These are phyloP conservation scores for Entomortierella beljakovae DNA, from an alignment of 192 early-diverging fungal species.

Conservation along the genomic window DNA sequence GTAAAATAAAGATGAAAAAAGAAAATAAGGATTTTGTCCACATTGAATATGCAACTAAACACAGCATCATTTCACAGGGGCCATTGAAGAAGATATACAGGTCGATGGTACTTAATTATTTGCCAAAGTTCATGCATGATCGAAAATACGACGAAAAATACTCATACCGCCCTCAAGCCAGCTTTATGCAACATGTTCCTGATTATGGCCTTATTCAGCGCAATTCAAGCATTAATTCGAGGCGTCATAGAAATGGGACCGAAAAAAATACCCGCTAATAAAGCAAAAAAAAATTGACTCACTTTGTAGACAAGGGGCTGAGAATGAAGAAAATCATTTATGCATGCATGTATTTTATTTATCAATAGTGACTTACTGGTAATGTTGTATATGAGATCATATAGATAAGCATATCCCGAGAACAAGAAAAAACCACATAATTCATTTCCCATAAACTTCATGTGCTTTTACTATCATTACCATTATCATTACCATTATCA, in stretches of 20 bases:
- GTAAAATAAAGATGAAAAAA: slow-evolving; percentile 18
- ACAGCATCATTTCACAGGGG: slow-evolving; percentile 7
- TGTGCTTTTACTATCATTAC: too few species aligned
- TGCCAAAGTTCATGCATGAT: slow-evolving; percentile 29
- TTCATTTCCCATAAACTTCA: too few species aligned
- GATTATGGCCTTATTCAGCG: slow-evolving; percentile 37
- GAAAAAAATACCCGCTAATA: neutral
- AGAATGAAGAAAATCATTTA: too few species aligned
- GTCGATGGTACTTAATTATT: slow-evolving; percentile 29
- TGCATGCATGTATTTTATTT: too few species aligned
- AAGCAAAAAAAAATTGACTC: too few species aligned
- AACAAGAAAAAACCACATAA: too few species aligned
- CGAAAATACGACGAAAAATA: slow-evolving; percentile 34
- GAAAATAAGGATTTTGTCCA: too few species aligned
- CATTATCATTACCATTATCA: too few species aligned
- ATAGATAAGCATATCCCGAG: too few species aligned
- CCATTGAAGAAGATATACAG: slow-evolving; percentile 16
- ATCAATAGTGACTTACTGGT: too few species aligned
- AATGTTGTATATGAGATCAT: too few species aligned
- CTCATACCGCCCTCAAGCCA: slow-evolving; percentile 47
- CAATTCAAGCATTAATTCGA: slow-evolving; percentile 1
- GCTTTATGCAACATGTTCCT: slow-evolving; percentile 28
- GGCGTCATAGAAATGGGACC: neutral
- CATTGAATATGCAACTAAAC: neutral
- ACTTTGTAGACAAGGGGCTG: too few species aligned